phyloP scores from a whole-genome alignment of 169 alveolate genomes.

The Plasmodium malariae region DNA sequence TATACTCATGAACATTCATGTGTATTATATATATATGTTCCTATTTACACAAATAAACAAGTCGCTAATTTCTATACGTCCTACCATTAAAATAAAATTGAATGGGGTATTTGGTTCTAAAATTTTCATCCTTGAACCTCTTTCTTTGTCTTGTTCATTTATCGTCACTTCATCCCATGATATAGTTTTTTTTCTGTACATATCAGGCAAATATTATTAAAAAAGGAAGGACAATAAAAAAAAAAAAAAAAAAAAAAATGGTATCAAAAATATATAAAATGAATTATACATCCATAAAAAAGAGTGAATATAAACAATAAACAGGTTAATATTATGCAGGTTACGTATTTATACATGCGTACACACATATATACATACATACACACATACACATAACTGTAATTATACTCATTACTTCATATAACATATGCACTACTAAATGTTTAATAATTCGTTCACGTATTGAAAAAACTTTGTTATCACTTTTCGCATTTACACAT shows the following conservation, averaged over 20 bases:
- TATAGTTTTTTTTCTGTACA: conserved; percentile 79
- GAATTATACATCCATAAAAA: neutral
- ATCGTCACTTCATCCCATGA: conserved; percentile 89
- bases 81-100: conserved; percentile 81
- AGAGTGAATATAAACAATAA: neutral
- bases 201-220: conserved; percentile 7
- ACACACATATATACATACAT: conserved; percentile 9
- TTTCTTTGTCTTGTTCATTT: conserved; percentile 88
- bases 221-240: conserved; percentile 7
- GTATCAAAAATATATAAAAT: neutral
- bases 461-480: too few relatives aligned
- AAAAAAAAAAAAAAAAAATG: neutral
- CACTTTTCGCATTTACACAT: neutral
- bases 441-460: too few relatives aligned
- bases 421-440: neutral
- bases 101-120: conserved; percentile 89
- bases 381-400: neutral
- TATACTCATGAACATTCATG: neutral
- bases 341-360: neutral
- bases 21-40: neutral
- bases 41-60: neutral
- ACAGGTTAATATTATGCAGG: neutral
- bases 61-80: neutral
- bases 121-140: conserved; percentile 89
- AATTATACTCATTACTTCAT: neutral